A percentile compares a stretch with the other conserved stretches of the same genome.
Conservation (phyloP, 768 basidiomycete genomes). For the Mycena metata region DNA sequence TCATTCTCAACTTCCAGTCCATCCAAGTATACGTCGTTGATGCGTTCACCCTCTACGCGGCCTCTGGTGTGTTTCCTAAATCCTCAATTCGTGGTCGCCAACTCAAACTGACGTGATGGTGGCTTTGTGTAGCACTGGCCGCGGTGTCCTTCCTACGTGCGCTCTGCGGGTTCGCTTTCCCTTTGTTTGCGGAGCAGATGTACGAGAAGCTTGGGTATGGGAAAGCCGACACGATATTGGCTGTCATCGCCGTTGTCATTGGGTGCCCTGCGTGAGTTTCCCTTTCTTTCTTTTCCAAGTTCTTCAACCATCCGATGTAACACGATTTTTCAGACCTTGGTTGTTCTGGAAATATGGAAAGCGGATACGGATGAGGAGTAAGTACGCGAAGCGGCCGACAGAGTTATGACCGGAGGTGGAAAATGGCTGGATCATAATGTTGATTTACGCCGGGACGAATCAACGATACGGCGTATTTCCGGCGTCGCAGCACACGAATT, state of each 20-base stretch:
- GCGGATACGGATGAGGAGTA: conserved; percentile 64
- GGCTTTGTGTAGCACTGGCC: conserved; percentile 59
- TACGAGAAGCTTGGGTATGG: conserved; percentile 76
- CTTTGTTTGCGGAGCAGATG: conserved; percentile 82
- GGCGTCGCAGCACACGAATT: background rate
- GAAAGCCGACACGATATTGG: conserved; percentile 76
- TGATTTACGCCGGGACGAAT: background rate
- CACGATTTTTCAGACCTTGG: conserved; percentile 46
- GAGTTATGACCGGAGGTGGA: background rate
- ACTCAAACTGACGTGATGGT: conserved; percentile 7
- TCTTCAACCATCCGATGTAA: background rate
- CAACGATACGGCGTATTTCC: background rate
- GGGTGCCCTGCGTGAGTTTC: conserved; percentile 70
- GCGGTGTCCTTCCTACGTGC: conserved; percentile 75
- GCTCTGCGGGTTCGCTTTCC: conserved; percentile 80
- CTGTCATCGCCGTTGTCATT: conserved; percentile 66
- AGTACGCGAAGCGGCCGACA: conserved; percentile 47
- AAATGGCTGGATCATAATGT: background rate
- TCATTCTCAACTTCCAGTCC: conserved; percentile 65
- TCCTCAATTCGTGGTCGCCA: no score
- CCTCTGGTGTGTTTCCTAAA: conserved; percentile 62
- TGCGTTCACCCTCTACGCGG: conserved; percentile 73
- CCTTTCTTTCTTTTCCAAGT: conserved; percentile 1
- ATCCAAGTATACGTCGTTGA: conserved; percentile 81
- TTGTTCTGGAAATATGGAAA: conserved; percentile 52